A percentile compares a stretch with the other conserved stretches of the same genome.
Evolutionary conservation across 805 yeast genomes (phyloP).

Genomic region (Candida oleophila): DNA sequence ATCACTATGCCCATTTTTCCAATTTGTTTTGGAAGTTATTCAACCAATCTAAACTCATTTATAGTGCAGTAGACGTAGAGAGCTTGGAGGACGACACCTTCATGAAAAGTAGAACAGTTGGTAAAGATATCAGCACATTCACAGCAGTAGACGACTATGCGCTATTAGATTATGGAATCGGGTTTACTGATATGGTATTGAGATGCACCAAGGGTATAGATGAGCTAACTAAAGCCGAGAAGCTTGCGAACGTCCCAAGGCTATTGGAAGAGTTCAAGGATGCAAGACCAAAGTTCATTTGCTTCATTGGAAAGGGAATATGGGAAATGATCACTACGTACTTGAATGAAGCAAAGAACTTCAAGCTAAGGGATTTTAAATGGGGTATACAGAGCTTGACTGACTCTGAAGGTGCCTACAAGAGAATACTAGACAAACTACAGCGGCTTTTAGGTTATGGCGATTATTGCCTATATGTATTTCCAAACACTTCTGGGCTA

Average conservation of each 20-base stretch:
- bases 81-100: background rate
- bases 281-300: conserved; percentile 42
- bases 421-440: conserved; percentile 6
- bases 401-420: conserved; percentile 8
- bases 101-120: background rate
- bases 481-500: conserved; percentile 74
- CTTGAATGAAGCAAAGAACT: conserved; percentile 13
- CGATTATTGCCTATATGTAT: conserved; percentile 46
- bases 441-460: conserved; percentile 11
- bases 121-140: background rate
- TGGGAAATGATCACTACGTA: conserved; percentile 59
- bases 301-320: conserved; percentile 72
- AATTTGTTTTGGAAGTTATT: conserved; percentile 69
- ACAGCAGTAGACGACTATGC: conserved; percentile 39
- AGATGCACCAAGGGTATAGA: conserved; percentile 61
- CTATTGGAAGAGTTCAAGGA: conserved; percentile 44
- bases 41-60: conserved; percentile 49
- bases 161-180: conserved; percentile 47
- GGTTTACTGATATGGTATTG: conserved; percentile 69
- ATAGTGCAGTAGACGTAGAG: conserved; percentile 7
- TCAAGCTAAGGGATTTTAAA: conserved; percentile 32
- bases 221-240: conserved; percentile 53
- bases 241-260: conserved; percentile 52
- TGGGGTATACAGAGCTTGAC: conserved; percentile 49
- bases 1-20: conserved; percentile 70